A percentile compares a stretch with the other conserved stretches of the same genome.
Evolutionary conservation across 345 rosid genomes (phyloP).

Genomic region (Kernera saxatilis): DNA sequence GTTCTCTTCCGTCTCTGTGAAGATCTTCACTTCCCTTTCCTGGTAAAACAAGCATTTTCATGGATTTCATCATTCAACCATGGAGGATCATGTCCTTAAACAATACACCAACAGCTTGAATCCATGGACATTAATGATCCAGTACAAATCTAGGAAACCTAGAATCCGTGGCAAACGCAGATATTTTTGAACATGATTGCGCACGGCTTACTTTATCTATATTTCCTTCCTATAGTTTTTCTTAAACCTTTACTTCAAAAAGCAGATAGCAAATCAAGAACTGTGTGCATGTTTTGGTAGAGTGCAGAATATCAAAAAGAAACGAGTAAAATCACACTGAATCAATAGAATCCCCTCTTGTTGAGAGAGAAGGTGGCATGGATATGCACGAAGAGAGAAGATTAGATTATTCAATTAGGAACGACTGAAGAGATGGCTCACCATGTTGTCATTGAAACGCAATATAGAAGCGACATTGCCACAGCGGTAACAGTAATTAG

Average conservation of each 20-base stretch:
- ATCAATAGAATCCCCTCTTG: background rate
- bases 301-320: background rate
- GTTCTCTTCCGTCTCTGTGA: constrained; percentile 98
- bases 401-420: background rate
- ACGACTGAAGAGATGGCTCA: constrained; percentile 32
- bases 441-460: constrained; percentile 98
- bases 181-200: background rate
- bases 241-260: background rate
- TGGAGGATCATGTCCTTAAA: background rate
- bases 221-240: background rate
- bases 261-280: background rate
- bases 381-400: background rate
- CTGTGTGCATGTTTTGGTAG: background rate
- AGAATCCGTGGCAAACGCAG: background rate
- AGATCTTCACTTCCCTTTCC: constrained; percentile 98
- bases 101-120: too few species aligned
- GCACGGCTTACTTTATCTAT: background rate
- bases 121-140: background rate
- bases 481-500: constrained; percentile 97
- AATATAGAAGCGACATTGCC: constrained; percentile 98
- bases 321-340: background rate
- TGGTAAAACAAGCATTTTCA: constrained; percentile 18
- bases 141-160: background rate
- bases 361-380: background rate
- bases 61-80: background rate